A percentile compares a stretch with the other conserved stretches of the same genome.
These are phyloP conservation scores for Suzukiozyma palmioleophila DNA, from an alignment of 1,139 yeast genomes.

Conservation along the genomic window DNA sequence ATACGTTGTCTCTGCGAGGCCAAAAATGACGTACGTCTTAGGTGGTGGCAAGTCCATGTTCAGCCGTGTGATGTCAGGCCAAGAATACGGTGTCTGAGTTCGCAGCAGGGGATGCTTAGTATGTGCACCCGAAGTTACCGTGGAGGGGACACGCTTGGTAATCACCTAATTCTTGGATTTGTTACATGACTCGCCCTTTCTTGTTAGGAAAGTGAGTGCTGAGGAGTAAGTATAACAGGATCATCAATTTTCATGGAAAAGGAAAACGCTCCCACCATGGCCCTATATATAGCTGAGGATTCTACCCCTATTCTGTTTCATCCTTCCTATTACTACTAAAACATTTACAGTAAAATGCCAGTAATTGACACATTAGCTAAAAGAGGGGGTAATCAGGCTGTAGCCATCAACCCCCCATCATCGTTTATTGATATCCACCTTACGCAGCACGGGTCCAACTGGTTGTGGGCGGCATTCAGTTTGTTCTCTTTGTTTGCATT, in stretches of 20 bases:
- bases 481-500: slow-evolving; percentile 42
- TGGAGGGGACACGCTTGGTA: too few relatives aligned
- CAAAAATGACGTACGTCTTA: too few relatives aligned
- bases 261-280: slow-evolving; percentile 54
- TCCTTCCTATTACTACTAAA: background rate
- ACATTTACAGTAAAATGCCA: background rate
- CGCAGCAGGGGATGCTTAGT: too few relatives aligned
- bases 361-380: background rate
- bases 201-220: too few relatives aligned
- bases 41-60: too few relatives aligned
- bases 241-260: slow-evolving; percentile 66
- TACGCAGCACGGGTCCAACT: slow-evolving; percentile 59
- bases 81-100: too few relatives aligned
- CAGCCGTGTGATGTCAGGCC: too few relatives aligned
- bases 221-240: too few relatives aligned
- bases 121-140: too few relatives aligned
- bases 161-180: too few relatives aligned
- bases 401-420: slow-evolving; percentile 42
- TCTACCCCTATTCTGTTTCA: slow-evolving; percentile 1
- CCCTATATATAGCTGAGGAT: background rate
- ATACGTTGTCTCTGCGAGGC: too few relatives aligned
- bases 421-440: slow-evolving; percentile 44
- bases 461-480: slow-evolving; percentile 67
- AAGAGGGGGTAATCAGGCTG: slow-evolving; percentile 38
- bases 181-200: too few relatives aligned